Conservation (phyloP, 163 green algal genomes). For the Prototheca wickerhamii region DNA sequence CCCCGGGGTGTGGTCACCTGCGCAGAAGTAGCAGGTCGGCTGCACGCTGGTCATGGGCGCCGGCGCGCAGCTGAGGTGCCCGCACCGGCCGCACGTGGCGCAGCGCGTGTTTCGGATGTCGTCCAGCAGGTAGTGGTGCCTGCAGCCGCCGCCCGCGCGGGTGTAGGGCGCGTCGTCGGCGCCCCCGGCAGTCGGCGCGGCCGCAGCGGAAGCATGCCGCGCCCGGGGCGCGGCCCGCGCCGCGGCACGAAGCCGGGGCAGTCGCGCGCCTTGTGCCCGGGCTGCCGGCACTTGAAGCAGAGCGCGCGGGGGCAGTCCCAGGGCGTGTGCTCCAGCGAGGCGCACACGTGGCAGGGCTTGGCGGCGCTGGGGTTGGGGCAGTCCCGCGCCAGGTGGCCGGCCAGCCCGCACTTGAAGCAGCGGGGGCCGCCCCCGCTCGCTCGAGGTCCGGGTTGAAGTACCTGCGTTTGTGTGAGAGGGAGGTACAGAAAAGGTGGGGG, state of each 20-base stretch:
- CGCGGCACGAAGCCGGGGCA: constrained; percentile 36
- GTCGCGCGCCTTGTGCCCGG: constrained; percentile 51
- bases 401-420: constrained; percentile 31
- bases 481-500: not conserved
- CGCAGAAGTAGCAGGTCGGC: constrained; percentile 43
- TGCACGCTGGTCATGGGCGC: not conserved
- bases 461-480: not conserved
- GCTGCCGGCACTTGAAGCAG: constrained; percentile 53
- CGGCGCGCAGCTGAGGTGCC: constrained; percentile 31
- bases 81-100: constrained; percentile 25
- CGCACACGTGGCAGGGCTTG: constrained; percentile 16
- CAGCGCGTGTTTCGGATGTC: constrained; percentile 35
- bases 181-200: constrained; percentile 14
- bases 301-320: constrained; percentile 20
- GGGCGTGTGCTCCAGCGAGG: constrained; percentile 13
- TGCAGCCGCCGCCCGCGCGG: constrained; percentile 32
- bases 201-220: constrained; percentile 36
- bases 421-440: constrained; percentile 8
- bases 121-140: constrained; percentile 10
- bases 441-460: constrained; percentile 32
- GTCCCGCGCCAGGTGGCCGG: constrained; percentile 21
- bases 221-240: too few relatives aligned
- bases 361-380: constrained; percentile 10
- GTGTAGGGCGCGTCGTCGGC: constrained; percentile 20
- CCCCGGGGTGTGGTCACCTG: too few relatives aligned